phyloP scores from a whole-genome alignment of 768 basidiomycete genomes.

The Tricholoma flavovirens region DNA sequence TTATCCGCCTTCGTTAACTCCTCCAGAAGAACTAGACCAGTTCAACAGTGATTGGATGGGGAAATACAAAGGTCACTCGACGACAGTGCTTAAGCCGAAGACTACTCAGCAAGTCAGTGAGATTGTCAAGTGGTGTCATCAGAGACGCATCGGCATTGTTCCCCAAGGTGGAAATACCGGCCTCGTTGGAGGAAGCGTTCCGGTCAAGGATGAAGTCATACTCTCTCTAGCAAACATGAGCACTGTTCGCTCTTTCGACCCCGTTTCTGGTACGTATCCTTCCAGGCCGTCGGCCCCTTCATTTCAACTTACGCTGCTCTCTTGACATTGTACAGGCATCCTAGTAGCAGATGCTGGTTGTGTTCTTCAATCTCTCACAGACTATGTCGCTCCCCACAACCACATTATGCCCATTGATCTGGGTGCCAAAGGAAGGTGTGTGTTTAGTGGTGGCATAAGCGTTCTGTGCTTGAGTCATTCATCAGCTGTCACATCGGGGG shows the following conservation, averaged over 20 bases:
- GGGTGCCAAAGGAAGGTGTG: slow-evolving; percentile 89
- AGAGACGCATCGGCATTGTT: slow-evolving; percentile 79
- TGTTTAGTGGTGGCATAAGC: slow-evolving; percentile 12
- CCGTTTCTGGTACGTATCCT: slow-evolving; percentile 60
- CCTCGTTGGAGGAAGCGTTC: slow-evolving; percentile 92
- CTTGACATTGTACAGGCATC: slow-evolving; percentile 50
- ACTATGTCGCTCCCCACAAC: slow-evolving; percentile 79
- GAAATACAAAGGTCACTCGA: slow-evolving; percentile 82
- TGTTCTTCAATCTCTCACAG: slow-evolving; percentile 82
- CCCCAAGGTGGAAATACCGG: slow-evolving; percentile 99
- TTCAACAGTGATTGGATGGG: slow-evolving; percentile 97
- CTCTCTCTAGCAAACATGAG: slow-evolving; percentile 81
- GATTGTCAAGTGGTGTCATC: slow-evolving; percentile 83
- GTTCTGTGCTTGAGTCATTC: neutral
- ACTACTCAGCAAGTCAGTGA: slow-evolving; percentile 83
- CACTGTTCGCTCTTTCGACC: slow-evolving; percentile 75
- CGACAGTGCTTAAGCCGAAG: slow-evolving; percentile 85
- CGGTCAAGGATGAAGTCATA: slow-evolving; percentile 81
- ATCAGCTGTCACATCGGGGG: slow-evolving; percentile 94
- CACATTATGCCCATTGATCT: slow-evolving; percentile 97
- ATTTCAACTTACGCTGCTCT: neutral
- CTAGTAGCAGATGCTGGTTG: slow-evolving; percentile 93
- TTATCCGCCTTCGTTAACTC: slow-evolving; percentile 40
- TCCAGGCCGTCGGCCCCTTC: slow-evolving; percentile 9
- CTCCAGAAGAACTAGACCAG: slow-evolving; percentile 60